Evolutionary conservation across 1,284 basidiomycete genomes (phyloP), one percentile per base, ranked within the genome.

Genomic region (Microbotryum saponariae): DNA sequence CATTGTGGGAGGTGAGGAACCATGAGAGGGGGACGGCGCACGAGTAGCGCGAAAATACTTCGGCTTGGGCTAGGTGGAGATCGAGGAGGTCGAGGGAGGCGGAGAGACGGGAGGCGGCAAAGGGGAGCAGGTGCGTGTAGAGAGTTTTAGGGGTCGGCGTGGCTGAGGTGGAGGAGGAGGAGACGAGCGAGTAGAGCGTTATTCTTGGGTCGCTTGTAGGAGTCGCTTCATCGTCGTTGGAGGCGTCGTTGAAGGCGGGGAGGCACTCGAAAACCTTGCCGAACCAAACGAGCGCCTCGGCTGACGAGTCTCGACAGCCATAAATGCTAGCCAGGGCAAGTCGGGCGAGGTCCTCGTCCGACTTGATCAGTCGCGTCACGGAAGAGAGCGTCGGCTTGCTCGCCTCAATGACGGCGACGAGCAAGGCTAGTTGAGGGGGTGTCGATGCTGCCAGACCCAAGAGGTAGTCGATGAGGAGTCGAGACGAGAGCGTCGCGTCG

Each of bases 191-290:
- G 48, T 29, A 47, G 47, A 21, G 33, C 45, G n/a, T 6, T 31
- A 6, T 20, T 53, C 3, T 27, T 12, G 21, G 33, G 31, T 3
- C 9, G 55, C 4, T 5, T 29, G 47, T 64, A 61, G 44, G 64
- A 37, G 61, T 62, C 51, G 42, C 46, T 53, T 45, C 47, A 29
- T 20, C 27, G 14, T 31, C 27, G 29, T 48, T 25, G 48, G 27
- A 20, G n/a, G 54, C 31, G 10, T 59, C 60, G 20, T 66, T 62
- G 56, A 74, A 96, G 9, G 86, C 91, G 0, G 92, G 92, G 50
- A 96, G 79, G 73, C 91, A 96, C 74, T 97, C 92, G 74, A 97
- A 96, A 60, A 96, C 89, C 44, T 80, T 79, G 67, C 86, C 89
- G 91, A 94, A 94, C 2, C 80, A 85, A 0, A 72, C 90, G 88